Base-by-base conservation (phyloP, 106 monocot genomes). In the Dactylorhiza incarnata region DNA sequence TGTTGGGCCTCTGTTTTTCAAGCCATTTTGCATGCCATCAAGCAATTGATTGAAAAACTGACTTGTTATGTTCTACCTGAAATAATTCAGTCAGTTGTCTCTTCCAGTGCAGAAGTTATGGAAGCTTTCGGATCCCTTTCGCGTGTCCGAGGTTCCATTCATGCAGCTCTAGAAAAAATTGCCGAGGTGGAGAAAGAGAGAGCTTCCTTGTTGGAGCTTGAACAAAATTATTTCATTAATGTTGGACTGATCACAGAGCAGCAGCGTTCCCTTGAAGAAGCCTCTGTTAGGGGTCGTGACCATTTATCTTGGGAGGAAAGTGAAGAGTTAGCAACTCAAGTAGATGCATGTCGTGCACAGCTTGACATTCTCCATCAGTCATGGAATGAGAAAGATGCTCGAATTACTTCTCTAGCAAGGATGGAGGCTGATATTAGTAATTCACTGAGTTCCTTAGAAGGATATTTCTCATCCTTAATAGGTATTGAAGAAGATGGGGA, bases 271-370 rank as follows among this genome's bases (percentile, higher is more conserved):
- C 94, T 99, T 82, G 86, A 94, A 89, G 86, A 91, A 82, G 99
- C 99, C 79, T 84, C 89, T 49, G 45, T 20, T 2, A 86, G 71
- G 44, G 91, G 88, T 17, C 83, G 87, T 50, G 99, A 99, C 51
- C 81, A 99, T 86, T 85, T 99, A 48, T 94, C 91, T 22, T 99
- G 99, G 99, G 99, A 99, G 91, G 99, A 99, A 83, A 94, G 91
- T 61, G 99, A 99, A 81, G 99, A 99, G 69, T 66, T 94, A 77
- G 94, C 94, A 77, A 88, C 89, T 16, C 89, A 99, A 83, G 94
- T 87, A 78, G 99, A 99, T 74, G 79, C 87, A 72, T 99, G 94
- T 73, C 89, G 91, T 79, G 80, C 86, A 81, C 85, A 94, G 76
- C 82, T 99, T 71, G 91, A 94, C 20, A 86, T 84, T 73, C 91